Evolutionary conservation across 495 filamentous ascomycete species (phyloP), one percentile per base, ranked within the genome.

Genomic region (Penicillium tannophilum): DNA sequence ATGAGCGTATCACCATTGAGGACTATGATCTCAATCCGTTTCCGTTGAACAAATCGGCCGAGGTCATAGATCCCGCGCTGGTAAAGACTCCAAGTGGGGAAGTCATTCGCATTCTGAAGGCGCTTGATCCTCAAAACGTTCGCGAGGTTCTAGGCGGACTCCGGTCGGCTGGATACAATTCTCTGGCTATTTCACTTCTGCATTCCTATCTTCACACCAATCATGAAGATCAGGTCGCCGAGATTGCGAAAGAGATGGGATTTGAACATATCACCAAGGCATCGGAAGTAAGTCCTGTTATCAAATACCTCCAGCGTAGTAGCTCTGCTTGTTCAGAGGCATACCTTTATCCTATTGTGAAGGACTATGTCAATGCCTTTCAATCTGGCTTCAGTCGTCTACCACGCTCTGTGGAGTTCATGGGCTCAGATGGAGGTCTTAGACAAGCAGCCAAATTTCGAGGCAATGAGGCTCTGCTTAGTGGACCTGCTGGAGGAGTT

Each of bases 361-460:
- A 65, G 14, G 52, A 56, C 42, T 61, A 65, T 58, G 31, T 50
- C 6, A 12, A 36, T 19, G 39, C 56, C 54, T 35, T 54, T 19
- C 26, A 80, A 79, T 47, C 39, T 14, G 88, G 89, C 0, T 92
- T 93, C 63, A 31, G 44, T 55, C 84, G 81, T 6, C 83, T 85
- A 8, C 64, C 73, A 0, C 76, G 88, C 52, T 91, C 17, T 17
- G 31, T 89, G 73, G 90, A 92, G 72, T 93, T 93, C 69, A 93
- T 93, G 90, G 90, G 92, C 65, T 89, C 86, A 39, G 90, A 93
- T 67, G 90, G 90, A 17, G 90, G 90, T 7, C 71, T 93, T 3
- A 90, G 92, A 4, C 88, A 90, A 63, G 88, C 92, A 0, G 82
- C 86, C 49, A 84, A 82, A 56, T 91, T 92, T 64, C 89, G 88